Percentiles rank a stretch among this genome's conserved stretches.
Conservation (phyloP, 2,329 filamentous ascomycete species). For the Hypoxylon sp. region DNA sequence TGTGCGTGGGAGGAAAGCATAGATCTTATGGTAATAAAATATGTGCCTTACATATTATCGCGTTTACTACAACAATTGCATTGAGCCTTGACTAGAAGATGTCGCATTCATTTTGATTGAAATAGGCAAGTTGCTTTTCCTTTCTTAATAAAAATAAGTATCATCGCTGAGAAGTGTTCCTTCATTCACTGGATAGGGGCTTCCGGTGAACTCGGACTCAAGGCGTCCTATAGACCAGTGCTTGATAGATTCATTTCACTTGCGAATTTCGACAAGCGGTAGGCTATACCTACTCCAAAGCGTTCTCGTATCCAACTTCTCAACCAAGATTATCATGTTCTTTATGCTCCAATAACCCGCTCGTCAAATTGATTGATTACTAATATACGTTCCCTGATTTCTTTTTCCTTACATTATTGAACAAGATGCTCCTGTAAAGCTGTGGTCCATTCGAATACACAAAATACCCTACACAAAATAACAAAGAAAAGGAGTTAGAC, state of each 20-base stretch:
- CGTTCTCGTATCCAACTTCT: not conserved
- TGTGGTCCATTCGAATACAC: not conserved
- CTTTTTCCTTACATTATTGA: no score
- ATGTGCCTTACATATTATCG: not conserved
- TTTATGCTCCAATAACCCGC: no score
- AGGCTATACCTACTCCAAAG: not conserved
- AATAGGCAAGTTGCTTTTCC: not conserved
- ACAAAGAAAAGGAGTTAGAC: no score
- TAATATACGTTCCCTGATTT: not conserved
- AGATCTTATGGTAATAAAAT: not conserved
- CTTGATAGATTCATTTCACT: not conserved
- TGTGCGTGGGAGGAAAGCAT: not conserved
- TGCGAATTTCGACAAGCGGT: not conserved
- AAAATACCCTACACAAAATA: no score
- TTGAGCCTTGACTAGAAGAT: not conserved
- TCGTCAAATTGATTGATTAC: not conserved
- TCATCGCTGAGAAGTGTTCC: not conserved
- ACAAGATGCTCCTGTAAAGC: not conserved
- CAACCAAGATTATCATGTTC: no score
- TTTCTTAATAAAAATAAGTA: not conserved
- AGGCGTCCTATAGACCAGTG: not conserved
- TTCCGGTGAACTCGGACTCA: not conserved
- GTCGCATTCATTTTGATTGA: not conserved
- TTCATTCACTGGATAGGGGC: not conserved
- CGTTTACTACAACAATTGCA: not conserved